Base-by-base conservation (phyloP, 2,329 filamentous ascomycete species). In the Penicillium sp. region DNA sequence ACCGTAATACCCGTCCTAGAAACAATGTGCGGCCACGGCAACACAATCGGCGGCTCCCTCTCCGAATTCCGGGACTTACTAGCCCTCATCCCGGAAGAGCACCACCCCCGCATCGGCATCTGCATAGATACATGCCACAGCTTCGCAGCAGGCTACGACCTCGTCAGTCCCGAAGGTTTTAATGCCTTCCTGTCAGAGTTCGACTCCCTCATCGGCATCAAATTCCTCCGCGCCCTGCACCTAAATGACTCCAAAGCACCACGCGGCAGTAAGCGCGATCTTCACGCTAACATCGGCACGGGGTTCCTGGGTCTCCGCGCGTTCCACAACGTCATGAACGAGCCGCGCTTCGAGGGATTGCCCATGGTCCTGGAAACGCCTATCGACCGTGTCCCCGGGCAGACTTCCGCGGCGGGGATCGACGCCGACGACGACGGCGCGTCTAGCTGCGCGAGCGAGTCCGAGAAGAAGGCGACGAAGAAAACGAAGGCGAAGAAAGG, bases 291-390 rank as follows among this genome's bases (percentile, higher is more conserved):
- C 73, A 98, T 99, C 63, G 95, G 95, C 27, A 96, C 92, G 0
- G 95, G 95, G 1, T 99, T 96, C 72, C 83, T 99, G 0, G 95
- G 95, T 0, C 83, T 99, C 16, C 85, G 90, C 22, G 90, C 93
- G 2, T 99, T 99, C 75, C 91, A 96, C 78, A 91, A 88, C 71
- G 79, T 99, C 60, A 89, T 98, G 82, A 98, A 98, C 74, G 87
- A 92, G 69, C 80, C 83, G 27, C 81, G 86, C 1, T 89, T 98
- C 60, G 85, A 89, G 66, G 86, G 86, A 27, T 77, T 97, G 69
- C 95, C 95, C 4, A 92, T 99, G 86, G 88, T 99, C 2, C 84
- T 99, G 7, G 95, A 99, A 80, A 99, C 95, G n/a, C 95, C 95
- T 6, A 94, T 95, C 62, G 91, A 96, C 61, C 83, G 83, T 86